Evolutionary conservation across 768 basidiomycete species (phyloP).

Genomic region (Russula emetica): DNA sequence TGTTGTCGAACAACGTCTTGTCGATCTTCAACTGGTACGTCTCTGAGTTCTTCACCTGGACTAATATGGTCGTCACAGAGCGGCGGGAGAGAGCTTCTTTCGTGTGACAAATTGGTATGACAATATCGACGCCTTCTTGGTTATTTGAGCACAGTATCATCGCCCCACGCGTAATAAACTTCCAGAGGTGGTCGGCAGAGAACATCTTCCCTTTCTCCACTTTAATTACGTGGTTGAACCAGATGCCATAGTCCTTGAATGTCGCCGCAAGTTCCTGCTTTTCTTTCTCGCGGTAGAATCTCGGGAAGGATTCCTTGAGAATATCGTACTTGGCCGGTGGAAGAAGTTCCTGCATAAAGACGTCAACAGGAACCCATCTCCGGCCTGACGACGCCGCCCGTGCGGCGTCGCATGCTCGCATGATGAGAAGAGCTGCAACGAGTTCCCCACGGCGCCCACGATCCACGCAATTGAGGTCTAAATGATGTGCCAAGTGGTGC

Average conservation of each 20-base stretch:
- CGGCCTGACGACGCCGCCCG: background rate
- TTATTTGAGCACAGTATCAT: background rate
- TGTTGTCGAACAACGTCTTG: background rate
- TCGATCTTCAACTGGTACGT: too few relatives aligned
- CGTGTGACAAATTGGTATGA: background rate
- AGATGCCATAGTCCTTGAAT: background rate
- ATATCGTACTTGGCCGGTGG: background rate
- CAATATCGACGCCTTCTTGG: too few relatives aligned
- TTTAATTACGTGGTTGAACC: conserved; percentile 7
- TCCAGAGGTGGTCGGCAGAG: background rate
- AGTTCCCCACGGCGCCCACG: background rate
- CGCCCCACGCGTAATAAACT: background rate
- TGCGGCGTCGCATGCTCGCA: background rate
- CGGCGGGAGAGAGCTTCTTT: background rate
- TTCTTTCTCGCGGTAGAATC: background rate
- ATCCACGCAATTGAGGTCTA: background rate
- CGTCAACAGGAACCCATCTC: background rate
- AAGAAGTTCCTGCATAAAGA: background rate
- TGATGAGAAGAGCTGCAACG: background rate
- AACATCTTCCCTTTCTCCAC: background rate
- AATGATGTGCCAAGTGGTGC: background rate
- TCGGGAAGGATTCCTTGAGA: background rate
- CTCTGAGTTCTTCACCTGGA: background rate
- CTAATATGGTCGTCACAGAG: background rate
- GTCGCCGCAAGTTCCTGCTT: background rate